Base-by-base conservation (phyloP, 345 rosid genomes). In the Hibiscus tridactylites region DNA sequence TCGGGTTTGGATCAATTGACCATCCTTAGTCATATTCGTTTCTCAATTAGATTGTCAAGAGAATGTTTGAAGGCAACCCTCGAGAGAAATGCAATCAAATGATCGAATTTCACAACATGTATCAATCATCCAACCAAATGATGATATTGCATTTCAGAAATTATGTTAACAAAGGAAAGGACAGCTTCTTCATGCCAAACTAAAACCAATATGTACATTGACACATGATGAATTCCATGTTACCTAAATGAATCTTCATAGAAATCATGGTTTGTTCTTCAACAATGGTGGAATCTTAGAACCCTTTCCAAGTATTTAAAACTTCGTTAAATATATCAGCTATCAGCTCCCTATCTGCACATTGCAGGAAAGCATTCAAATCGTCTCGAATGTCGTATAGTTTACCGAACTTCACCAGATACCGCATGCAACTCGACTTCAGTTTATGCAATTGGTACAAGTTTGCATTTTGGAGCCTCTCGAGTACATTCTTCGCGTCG, bases 321-420 rank as follows among this genome's bases (percentile, higher is more conserved):
- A 91, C 84, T 83, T 94, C 97, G 29, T 88, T 82, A 79, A 94
- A 94, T 74, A 94, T 76, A 81, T 94, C 92, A 15, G 90, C 81
- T 31, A 94, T 77, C 63, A 94, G 82, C 33, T 91, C 97, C 81
- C 95, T 81, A 33, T 94, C 96, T 2, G 95, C 96, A 61, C 73
- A 80, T 65, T 80, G 91, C 86, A 94, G 71, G 83, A 91, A 94
- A 19, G 77, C 70, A 39, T 77, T 86, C 73, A 94, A 84, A 56
- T 94, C 97, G 9, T 90, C 95, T 7, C 79, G 83, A 44, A 94
- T 91, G 69, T 94, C 98, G 35, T 71, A 90, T 81, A 94, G 85
- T 82, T 91, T 91, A 64, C 97, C 93, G 71, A 94, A 94, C 88
- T 83, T 91, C 87, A 91, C 93, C 16, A 91, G 97, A 82, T 94